A percentile compares a stretch with the other conserved stretches of the same genome.
Evolutionary conservation across 1,139 yeast genomes (phyloP).

Genomic region (Cylindricascospora bacillispora): DNA sequence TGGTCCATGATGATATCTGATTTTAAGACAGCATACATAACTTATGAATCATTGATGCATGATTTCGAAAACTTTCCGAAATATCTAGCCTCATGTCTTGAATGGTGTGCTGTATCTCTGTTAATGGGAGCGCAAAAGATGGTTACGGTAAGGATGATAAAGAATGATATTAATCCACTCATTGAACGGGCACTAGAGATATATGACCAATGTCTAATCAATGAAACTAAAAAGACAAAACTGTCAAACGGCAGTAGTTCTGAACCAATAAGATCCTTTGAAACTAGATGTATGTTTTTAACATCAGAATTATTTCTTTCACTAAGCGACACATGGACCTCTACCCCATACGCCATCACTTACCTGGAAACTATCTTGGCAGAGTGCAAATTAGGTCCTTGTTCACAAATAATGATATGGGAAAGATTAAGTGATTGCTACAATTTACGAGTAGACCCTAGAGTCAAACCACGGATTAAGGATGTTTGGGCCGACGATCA

Average conservation of each 20-base stretch:
- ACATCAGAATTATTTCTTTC: constrained; percentile 29
- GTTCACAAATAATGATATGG: constrained; percentile 32
- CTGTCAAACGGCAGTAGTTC: constrained; percentile 6
- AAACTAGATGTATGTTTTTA: constrained; percentile 28
- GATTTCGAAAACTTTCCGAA: constrained; percentile 40
- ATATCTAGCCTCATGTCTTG: constrained; percentile 75
- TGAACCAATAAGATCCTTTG: constrained; percentile 25
- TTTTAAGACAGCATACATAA: constrained; percentile 71
- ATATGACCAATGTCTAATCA: constrained; percentile 19
- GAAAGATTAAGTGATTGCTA: constrained; percentile 38
- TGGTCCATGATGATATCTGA: constrained; percentile 85
- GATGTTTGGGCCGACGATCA: constrained; percentile 3
- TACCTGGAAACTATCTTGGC: constrained; percentile 29
- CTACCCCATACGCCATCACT: constrained; percentile 29
- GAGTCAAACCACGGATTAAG: constrained; percentile 16
- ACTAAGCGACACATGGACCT: constrained; percentile 30
- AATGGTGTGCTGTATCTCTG: constrained; percentile 69
- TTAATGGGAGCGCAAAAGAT: constrained; percentile 57
- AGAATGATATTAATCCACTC: constrained; percentile 45
- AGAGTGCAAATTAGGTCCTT: constrained; percentile 22
- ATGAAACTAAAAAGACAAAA: neutral
- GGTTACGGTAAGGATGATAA: constrained; percentile 46
- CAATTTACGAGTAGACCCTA: constrained; percentile 20
- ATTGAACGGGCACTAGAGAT: constrained; percentile 35
- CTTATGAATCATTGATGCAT: constrained; percentile 70